Evolutionary conservation across 2,329 filamentous ascomycete species (phyloP).

Genomic region (Eutypella sp.): DNA sequence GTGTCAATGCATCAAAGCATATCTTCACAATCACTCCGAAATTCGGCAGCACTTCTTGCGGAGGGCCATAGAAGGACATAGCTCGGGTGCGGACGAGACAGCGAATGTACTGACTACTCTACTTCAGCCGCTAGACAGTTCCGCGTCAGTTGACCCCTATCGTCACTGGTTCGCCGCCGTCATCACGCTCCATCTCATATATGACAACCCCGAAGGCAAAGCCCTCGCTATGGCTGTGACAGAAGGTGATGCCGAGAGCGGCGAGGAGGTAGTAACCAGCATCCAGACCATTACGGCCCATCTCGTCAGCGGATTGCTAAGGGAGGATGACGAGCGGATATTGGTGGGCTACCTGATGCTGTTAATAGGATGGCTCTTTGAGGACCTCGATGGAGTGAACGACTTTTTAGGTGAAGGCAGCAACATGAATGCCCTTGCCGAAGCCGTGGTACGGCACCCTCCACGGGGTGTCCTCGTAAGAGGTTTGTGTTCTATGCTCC

Average conservation of each 20-base stretch:
- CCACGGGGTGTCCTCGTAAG: slow-evolving; percentile 64
- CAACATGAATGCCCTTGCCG: slow-evolving; percentile 80
- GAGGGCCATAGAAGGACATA: slow-evolving; percentile 83
- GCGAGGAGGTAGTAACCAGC: slow-evolving; percentile 92
- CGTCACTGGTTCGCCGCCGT: slow-evolving; percentile 85
- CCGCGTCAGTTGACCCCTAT: slow-evolving; percentile 72
- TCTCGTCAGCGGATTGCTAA: slow-evolving; percentile 72
- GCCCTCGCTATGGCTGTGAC: slow-evolving; percentile 72
- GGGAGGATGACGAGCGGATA: slow-evolving; percentile 72
- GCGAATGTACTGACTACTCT: slow-evolving; percentile 86
- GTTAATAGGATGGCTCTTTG: slow-evolving; percentile 83
- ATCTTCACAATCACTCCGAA: slow-evolving; percentile 75
- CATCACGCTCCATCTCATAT: slow-evolving; percentile 79
- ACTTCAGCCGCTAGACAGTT: slow-evolving; percentile 58
- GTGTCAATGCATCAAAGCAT: slow-evolving; percentile 87
- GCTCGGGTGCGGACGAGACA: slow-evolving; percentile 70
- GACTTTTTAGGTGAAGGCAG: slow-evolving; percentile 90
- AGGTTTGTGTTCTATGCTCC: slow-evolving; percentile 76
- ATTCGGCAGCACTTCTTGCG: slow-evolving; percentile 82
- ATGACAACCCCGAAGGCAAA: slow-evolving; percentile 76
- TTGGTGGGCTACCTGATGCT: slow-evolving; percentile 85
- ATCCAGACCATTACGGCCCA: slow-evolving; percentile 86
- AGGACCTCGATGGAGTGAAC: slow-evolving; percentile 85
- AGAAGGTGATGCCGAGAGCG: slow-evolving; percentile 82
- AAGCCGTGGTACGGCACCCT: slow-evolving; percentile 61